Evolutionary conservation across 73 alveolate genomes (phyloP), one percentile per base, ranked within the genome.

Genomic region (Urostyla sp.): DNA sequence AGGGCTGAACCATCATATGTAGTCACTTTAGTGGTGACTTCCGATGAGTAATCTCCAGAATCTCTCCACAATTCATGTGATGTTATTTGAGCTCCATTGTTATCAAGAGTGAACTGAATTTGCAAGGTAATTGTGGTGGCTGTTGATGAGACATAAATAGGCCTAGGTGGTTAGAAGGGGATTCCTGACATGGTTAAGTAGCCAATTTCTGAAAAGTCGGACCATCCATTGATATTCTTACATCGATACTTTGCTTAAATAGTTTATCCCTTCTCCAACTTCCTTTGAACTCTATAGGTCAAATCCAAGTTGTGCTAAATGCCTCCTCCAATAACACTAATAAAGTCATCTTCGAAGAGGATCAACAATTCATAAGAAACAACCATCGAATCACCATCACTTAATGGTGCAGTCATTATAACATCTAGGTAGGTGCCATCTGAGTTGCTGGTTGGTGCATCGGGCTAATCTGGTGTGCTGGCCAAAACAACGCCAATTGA

Each of bases 401-500:
- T 10, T 0, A 75, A 5, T 35, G 92, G 88, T 10, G 72, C 72
- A 11, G 49, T 18, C 77, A 84, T 55, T 0, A 66, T 45, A 15
- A 84, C 48, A 13, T 73, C 55, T 18, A 84, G 67, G 35, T 44
- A 43, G 4, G 83, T 30, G 0, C 88, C 88, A 60, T 84, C 84
- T 11, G 84, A 54, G 0, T 34, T 20, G n/a, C 76, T 28, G 6
- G 78, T 30, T 10, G 63, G 58, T 1, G 67, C 74, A 28, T 5
- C 13, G 8, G 92, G 92, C 21, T 50, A 0, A 43, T 28, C 2
- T 1, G 92, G 92, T 23, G 38, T 72, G 16, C 84, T 40, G 13
- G 92, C 92, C 5, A 84, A 67, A 0, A 84, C 36, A n/a, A 50
- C 55, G 0, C 79, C 84, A 2, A 84, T 53, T 1, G 90, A n/a